phyloP scores from a whole-genome alignment of 306 rosid species.

The Carpinus viminea region DNA sequence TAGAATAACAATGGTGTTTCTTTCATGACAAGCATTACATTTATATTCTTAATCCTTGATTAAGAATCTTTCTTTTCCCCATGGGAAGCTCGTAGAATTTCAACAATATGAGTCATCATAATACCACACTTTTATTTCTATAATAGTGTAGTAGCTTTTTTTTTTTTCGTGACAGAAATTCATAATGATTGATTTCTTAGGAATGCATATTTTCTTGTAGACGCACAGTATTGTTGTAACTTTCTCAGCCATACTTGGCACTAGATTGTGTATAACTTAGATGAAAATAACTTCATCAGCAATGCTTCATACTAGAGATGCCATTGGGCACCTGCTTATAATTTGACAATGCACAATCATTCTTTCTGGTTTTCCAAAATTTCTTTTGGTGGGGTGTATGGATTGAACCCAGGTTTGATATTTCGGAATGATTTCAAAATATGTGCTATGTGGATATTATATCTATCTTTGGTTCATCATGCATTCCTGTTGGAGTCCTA shows the following conservation, averaged over 20 bases:
- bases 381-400: not conserved
- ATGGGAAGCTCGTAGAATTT: not conserved
- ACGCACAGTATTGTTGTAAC: not conserved
- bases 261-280: slow-evolving; percentile 3
- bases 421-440: slow-evolving; percentile 10
- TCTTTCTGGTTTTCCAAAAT: not conserved
- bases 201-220: not conserved
- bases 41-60: not conserved
- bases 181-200: not conserved
- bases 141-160: not conserved
- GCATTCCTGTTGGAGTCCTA: not conserved
- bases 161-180: not conserved
- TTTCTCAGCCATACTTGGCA: not conserved
- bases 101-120: not conserved
- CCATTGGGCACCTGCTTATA: slow-evolving; percentile 8
- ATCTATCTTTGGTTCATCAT: slow-evolving; percentile 6
- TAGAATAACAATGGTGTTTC: not conserved
- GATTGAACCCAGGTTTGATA: not conserved
- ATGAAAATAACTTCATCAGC: too few relatives aligned
- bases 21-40: not conserved
- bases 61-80: not conserved
- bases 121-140: not conserved
- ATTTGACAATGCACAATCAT: not conserved
- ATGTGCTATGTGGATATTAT: slow-evolving; percentile 2
- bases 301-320: too few relatives aligned